These are phyloP conservation scores for Schizophyllum amplum DNA, from an alignment of 1,284 basidiomycete genomes.

Conservation along the genomic window DNA sequence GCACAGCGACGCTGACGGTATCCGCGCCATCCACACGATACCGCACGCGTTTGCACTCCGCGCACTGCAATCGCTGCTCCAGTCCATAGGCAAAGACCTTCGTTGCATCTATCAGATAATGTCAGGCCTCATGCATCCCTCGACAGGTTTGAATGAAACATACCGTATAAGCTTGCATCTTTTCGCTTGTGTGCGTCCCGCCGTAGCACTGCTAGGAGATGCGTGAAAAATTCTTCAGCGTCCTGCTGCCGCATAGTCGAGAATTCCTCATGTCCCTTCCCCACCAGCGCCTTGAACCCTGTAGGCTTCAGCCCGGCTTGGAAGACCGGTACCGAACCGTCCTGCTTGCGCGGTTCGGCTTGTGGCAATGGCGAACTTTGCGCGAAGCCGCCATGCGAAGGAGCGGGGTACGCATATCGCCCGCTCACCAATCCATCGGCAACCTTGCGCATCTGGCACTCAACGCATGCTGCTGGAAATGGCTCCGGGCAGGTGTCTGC, in stretches of 20 bases:
- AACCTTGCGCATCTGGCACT: slow-evolving; percentile 93
- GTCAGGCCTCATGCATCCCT: not conserved
- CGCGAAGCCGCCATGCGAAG: slow-evolving; percentile 12
- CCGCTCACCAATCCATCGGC: slow-evolving; percentile 92
- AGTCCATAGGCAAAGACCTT: slow-evolving; percentile 74
- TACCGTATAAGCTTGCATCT: slow-evolving; percentile 25
- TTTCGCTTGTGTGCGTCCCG: slow-evolving; percentile 52
- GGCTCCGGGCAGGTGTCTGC: slow-evolving; percentile 57
- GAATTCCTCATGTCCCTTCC: slow-evolving; percentile 92
- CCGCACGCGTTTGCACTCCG: slow-evolving; percentile 77
- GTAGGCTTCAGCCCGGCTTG: slow-evolving; percentile 83
- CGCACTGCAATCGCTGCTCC: slow-evolving; percentile 84
- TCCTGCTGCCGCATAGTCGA: slow-evolving; percentile 97
- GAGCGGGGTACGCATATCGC: slow-evolving; percentile 70
- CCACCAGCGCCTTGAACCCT: slow-evolving; percentile 86
- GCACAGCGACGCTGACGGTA: slow-evolving; percentile 74
- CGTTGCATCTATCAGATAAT: slow-evolving; percentile 50
- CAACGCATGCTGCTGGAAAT: slow-evolving; percentile 80
- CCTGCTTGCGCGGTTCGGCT: slow-evolving; percentile 12
- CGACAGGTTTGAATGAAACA: slow-evolving; percentile 1
- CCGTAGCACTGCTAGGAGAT: slow-evolving; percentile 69
- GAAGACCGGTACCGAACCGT: slow-evolving; percentile 46
- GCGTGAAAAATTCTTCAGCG: slow-evolving; percentile 89
- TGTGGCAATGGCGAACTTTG: slow-evolving; percentile 11
- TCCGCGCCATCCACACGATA: slow-evolving; percentile 81